Evolutionary conservation across 2,329 filamentous ascomycete genomes (phyloP).

Genomic region (Magnaporthiopsis rhizophila): DNA sequence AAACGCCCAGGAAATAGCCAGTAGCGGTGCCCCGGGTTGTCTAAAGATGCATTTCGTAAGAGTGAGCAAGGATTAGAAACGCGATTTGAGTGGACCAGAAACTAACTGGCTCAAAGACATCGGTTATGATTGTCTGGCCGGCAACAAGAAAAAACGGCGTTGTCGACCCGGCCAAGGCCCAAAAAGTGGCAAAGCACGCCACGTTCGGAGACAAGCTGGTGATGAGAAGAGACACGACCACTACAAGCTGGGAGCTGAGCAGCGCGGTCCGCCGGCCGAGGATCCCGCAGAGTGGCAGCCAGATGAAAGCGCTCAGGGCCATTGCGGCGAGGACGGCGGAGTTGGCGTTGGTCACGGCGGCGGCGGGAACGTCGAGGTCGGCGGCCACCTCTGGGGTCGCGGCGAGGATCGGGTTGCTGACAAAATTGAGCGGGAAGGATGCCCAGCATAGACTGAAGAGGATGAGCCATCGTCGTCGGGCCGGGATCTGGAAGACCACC

Average conservation of each 20-base stretch:
- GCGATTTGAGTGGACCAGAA: too few species aligned
- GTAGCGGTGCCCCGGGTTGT: constrained; percentile 65
- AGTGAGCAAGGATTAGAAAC: not conserved
- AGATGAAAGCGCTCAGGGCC: constrained; percentile 55
- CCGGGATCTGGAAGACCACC: constrained; percentile 2
- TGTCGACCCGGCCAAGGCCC: constrained; percentile 66
- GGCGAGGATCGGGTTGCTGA: constrained; percentile 62
- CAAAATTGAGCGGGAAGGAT: not conserved
- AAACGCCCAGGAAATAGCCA: constrained; percentile 57
- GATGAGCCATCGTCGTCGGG: not conserved
- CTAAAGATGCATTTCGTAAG: not conserved
- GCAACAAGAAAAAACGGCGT: constrained; percentile 68
- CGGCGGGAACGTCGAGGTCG: constrained; percentile 56
- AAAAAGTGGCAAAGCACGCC: constrained; percentile 64
- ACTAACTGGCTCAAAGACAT: constrained; percentile 49
- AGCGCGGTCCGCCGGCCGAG: constrained; percentile 32
- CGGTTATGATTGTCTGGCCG: constrained; percentile 37
- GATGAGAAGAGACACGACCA: constrained; percentile 62
- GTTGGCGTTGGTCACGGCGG: constrained; percentile 66
- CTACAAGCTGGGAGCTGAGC: constrained; percentile 45
- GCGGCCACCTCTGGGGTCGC: constrained; percentile 66
- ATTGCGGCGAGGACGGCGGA: constrained; percentile 63
- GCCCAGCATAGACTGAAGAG: constrained; percentile 4
- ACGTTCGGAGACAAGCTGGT: constrained; percentile 67
- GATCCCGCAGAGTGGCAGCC: constrained; percentile 49